Base-by-base conservation (phyloP, 2,329 filamentous ascomycete species). In the Juglanconis juglandina region DNA sequence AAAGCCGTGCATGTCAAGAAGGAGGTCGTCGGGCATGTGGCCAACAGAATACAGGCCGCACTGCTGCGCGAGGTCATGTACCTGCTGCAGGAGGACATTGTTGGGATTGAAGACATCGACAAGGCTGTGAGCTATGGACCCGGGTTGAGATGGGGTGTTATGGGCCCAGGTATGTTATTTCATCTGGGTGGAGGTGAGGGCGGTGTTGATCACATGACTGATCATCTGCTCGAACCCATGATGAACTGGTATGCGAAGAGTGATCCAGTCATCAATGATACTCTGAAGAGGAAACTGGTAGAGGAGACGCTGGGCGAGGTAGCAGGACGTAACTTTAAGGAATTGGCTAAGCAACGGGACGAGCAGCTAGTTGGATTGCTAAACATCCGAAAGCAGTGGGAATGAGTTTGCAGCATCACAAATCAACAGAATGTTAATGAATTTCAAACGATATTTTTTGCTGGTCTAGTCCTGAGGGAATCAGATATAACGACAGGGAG, bases 31-130 rank as follows among this genome's bases (percentile, higher is more conserved):
- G 78, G 78, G 0, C 75, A 77, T 58, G 71, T 79, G 7, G 77
- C 76, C 14, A 80, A 80, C 66, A 70, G 79, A 6, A 71, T 81
- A 1, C 78, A 80, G 60, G 71, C 71, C 0, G 73, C 74, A 1
- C 65, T 78, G 0, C 67, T 70, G 41, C 68, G 68, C 3, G 75
- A 78, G 62, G 71, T 58, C 8, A 49, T 61, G 50, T 37, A 65
- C 58, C 55, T 66, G 47, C 34, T 68, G 59, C 62, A 66, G 58
- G 53, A 62, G 55, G 63, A 61, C 51, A 58, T 65, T 24, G 60
- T 57, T 39, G 47, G 53, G 24, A 53, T 64, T 37, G 41, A 42
- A 32, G 65, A 66, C 35, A 58, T 66, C 30, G 65, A 66, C 53
- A 58, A 56, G 42, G 64, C 65, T 11, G 61, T 65, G 35, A 57